Conservation (phyloP, 495 filamentous ascomycete genomes). For the Zalerion maritima region DNA sequence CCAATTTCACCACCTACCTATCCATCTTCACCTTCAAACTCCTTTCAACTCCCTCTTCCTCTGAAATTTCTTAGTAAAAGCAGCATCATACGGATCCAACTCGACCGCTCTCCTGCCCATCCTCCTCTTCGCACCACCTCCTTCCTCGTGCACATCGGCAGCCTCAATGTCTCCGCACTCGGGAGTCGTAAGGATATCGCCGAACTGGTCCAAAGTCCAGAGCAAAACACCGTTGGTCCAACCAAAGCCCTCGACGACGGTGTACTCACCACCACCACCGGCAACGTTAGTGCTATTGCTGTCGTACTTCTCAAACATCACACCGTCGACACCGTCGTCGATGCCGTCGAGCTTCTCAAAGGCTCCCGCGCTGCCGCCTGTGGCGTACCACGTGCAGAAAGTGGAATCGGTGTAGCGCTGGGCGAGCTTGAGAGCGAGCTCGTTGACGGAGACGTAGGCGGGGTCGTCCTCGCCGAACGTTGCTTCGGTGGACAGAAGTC, state of each 20-base stretch:
- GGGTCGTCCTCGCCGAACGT: slow-evolving; percentile 31
- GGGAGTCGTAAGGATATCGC: slow-evolving; percentile 21
- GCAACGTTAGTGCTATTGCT: slow-evolving; percentile 31
- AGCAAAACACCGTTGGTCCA: slow-evolving; percentile 39
- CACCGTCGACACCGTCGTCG: slow-evolving; percentile 17
- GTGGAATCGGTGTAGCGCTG: slow-evolving; percentile 36
- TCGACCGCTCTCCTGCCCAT: slow-evolving; percentile 23
- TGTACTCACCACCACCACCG: slow-evolving; percentile 34
- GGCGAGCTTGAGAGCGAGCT: slow-evolving; percentile 24
- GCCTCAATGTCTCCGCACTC: slow-evolving; percentile 29
- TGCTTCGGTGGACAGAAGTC: slow-evolving; percentile 28
- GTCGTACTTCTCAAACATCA: slow-evolving; percentile 35
- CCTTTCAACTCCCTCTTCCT: too few species aligned
- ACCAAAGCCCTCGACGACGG: slow-evolving; percentile 37
- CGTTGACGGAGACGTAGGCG: slow-evolving; percentile 22
- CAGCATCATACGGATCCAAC: slow-evolving; percentile 22
- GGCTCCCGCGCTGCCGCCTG: slow-evolving; percentile 28
- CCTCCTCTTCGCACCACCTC: slow-evolving; percentile 4
- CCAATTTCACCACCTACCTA: too few species aligned
- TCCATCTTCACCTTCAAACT: too few species aligned
- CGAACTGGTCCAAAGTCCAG: slow-evolving; percentile 33
- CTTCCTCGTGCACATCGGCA: slow-evolving; percentile 13
- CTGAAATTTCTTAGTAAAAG: slow-evolving; percentile 25
- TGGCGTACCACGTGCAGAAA: slow-evolving; percentile 37
- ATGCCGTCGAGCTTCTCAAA: slow-evolving; percentile 28